Evolutionary conservation across 2,329 filamentous ascomycete genomes (phyloP), one percentile per base, ranked within the genome.

Genomic region (Alternaria ventricosa): DNA sequence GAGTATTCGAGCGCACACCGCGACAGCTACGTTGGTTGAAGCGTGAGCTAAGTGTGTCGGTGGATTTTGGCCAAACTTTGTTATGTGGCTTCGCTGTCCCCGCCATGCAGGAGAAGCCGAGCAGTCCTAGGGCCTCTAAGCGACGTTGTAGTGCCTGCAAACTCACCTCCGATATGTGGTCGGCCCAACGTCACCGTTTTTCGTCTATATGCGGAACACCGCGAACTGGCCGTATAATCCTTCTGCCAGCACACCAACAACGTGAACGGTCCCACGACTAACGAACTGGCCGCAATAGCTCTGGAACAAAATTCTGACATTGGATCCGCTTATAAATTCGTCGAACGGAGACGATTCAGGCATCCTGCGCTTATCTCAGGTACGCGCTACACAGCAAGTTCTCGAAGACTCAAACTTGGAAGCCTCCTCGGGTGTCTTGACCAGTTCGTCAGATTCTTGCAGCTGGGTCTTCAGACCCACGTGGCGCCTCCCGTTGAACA

Each of bases 141-240:
- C 63, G 55, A 57, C 30, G 44, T 57, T 36, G 55, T 56, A 43
- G 63, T 70, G 63, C 57, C 59, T 63, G 55, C 61, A 54, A 64
- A 47, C 36, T 55, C 56, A 49, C 27, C 64, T 59, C 60, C 61
- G 65, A 64, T 59, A 64, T 61, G 55, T 62, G 57, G 46, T 65
- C 60, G 60, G 54, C 61, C 56, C 55, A 64, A 66, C 63, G 60
- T 67, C 64, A 65, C 68, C 60, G 50, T 59, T 58, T 56, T 46
- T 56, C 45, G 57, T 60, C 61, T 43, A 53, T 25, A 57, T 54
- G 46, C 23, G 36, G 22, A 51, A 56, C 44, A 60, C 55, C 55
- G 53, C 50, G 58, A 57, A 41, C 51, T 63, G 45, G 56, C 45
- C 51, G 57, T 44, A 12, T 33, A 25, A 12, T 50, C 27, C 49